Conservation (phyloP, 345 rosid species). For the Leavenworthia alabamica region DNA sequence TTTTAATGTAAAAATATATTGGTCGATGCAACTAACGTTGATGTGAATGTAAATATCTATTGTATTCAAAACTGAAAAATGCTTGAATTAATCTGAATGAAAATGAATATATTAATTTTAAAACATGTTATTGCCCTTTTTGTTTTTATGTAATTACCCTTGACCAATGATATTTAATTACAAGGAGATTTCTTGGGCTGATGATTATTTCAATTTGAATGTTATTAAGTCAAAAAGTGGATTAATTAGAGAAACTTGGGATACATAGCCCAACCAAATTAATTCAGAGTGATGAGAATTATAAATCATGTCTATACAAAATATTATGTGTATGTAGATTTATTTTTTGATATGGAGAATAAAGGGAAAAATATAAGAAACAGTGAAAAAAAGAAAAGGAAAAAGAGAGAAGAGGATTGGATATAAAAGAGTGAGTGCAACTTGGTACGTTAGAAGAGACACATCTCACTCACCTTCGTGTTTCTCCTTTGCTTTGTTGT, state of each 20-base stretch:
- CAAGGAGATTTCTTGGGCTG: background rate
- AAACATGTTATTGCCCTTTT: background rate
- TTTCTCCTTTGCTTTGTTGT: conserved; percentile 14
- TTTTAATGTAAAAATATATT: background rate
- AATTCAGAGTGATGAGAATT: background rate
- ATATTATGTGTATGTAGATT: too few relatives aligned
- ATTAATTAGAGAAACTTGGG: background rate
- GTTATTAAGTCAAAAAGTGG: background rate
- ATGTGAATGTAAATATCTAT: background rate
- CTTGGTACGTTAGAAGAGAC: conserved; percentile 9
- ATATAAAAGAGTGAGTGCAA: conserved; percentile 5
- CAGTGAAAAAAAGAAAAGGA: background rate
- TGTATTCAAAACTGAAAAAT: background rate
- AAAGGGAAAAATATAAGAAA: background rate
- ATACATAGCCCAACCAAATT: background rate
- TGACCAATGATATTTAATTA: background rate
- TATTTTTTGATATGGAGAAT: background rate
- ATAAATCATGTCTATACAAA: background rate
- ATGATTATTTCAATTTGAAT: background rate
- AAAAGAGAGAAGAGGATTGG: background rate
- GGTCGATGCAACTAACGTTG: background rate
- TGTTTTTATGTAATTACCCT: too few relatives aligned
- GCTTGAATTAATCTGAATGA: background rate
- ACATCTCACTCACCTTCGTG: conserved; percentile 8
- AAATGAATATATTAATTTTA: background rate